Evolutionary conservation across 345 rosid species (phyloP), one percentile per base, ranked within the genome.

Genomic region (Ceriops tagal): DNA sequence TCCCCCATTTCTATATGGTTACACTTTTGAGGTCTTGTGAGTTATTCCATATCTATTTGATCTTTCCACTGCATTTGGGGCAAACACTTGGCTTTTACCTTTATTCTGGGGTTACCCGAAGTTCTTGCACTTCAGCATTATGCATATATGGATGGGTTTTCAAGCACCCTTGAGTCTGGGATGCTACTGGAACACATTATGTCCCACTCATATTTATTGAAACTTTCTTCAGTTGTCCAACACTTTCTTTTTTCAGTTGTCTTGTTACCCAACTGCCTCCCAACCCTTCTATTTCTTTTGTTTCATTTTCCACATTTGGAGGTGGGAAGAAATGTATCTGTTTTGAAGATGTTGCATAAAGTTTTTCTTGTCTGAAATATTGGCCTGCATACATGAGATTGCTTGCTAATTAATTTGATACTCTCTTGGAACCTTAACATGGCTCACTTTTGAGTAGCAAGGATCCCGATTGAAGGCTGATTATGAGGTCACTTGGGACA

Each of bases 401-500:
- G 28, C 11, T 56, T 16, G 5, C 6, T 56, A 56, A 21, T 59
- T 19, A 39, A 34, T 10, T 31, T 66, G 49, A 18, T 64, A 62
- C 71, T 24, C 30, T 68, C 49, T 8, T 75, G 55, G 62, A 65
- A 32, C 65, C 57, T 27, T 67, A 16, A 58, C 22, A 20, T 64
- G 58, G 24, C 31, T 59, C 35, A 26, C 61, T 57, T 69, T 65
- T 76, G 64, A 57, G 77, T 87, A 93, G 98, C 87, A 91, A 88
- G 96, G 98, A 58, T 83, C 95, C 47, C 78, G 86, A 69, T 51
- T 88, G 79, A 87, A 80, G 79, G 92, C 96, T 67, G 96, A 89
- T 80, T 93, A 83, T 71, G 95, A 87, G 70, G 88, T 89, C 53
- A 83, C 88, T 65, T 91, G 93, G 97, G 88, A 86, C 82, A 88